Evolutionary conservation across 176 grass and related monocot species (phyloP), one percentile per base, ranked within the genome.

Genomic region (Oryza coarctata): DNA sequence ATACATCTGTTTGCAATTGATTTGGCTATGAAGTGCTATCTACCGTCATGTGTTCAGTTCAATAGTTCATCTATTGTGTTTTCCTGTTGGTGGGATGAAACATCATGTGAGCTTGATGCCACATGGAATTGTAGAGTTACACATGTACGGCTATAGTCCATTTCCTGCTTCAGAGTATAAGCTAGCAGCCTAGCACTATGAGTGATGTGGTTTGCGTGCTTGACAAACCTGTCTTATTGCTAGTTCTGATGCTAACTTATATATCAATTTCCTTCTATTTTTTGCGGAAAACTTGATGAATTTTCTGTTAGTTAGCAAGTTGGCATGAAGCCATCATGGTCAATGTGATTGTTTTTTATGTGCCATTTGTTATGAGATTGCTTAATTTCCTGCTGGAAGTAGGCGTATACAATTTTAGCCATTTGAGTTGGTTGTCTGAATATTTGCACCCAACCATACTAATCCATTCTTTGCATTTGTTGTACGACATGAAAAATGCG

Each of bases 1-100:
- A 63, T 83, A 87, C 84, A 70, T 75, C 22, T 73, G 31, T 58
- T 81, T 81, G 85, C 85, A 81, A 74, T 22, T 86, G 47, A 74
- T 81, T 75, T 87, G 71, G 22, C 63, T 75, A 69, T 68, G 15
- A 78, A 25, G 23, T 82, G 83, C n/a, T 18, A 20, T 83, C 47
- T 49, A 66, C 28, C 23, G 1, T 83, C 68, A 23, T 47, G 9
- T 70, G 47, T 39, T 73, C 50, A 74, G 47, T 39, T 73, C 50
- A 74, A 28, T 68, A 80, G 20, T 40, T 90, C 70, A 12, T 18
- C 63, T 9, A 3, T 58, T 82, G 44, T 39, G 18, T 36, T 39
- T 14, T 63, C 58, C 32, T 81, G 39, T 62, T 91, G 61, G 79
- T 68, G 58, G 26, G 65, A 81, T 84, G 20, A 80, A 68, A 55